phyloP scores from a whole-genome alignment of 2,329 filamentous ascomycete species.

The Fusarium piperis region DNA sequence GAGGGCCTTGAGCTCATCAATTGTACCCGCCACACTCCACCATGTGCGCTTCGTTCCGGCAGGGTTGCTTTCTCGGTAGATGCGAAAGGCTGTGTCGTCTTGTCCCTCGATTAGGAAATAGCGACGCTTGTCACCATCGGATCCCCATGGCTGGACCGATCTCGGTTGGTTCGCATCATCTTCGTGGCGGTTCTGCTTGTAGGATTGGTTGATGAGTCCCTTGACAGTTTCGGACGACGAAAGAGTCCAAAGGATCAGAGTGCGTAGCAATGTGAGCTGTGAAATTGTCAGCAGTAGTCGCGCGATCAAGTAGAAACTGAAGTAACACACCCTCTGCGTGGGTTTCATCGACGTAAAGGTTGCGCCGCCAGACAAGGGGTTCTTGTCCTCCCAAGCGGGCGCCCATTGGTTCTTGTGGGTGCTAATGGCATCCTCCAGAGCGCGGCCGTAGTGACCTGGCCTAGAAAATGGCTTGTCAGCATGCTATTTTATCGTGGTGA shows the following conservation, averaged over 20 bases:
- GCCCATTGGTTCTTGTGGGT: conserved; percentile 91
- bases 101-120: conserved; percentile 95
- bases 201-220: conserved; percentile 82
- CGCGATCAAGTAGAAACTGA: neutral
- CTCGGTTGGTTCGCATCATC: conserved; percentile 84
- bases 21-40: conserved; percentile 91
- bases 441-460: conserved; percentile 89
- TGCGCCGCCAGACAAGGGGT: conserved; percentile 81
- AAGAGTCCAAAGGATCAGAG: conserved; percentile 87
- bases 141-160: conserved; percentile 90
- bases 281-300: conserved; percentile 21
- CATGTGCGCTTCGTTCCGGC: conserved; percentile 80
- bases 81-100: conserved; percentile 91
- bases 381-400: conserved; percentile 81
- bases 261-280: conserved; percentile 84
- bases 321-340: conserved; percentile 75
- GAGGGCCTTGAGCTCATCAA: conserved; percentile 82
- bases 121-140: conserved; percentile 87
- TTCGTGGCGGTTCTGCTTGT: conserved; percentile 88
- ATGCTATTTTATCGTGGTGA: neutral
- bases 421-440: conserved; percentile 90
- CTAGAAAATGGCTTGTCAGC: conserved; percentile 58
- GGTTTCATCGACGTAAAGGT: conserved; percentile 86
- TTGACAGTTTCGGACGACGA: conserved; percentile 87
- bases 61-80: conserved; percentile 94